Conservation (phyloP, 169 alveolate genomes). For the Eimeria sp. region DNA sequence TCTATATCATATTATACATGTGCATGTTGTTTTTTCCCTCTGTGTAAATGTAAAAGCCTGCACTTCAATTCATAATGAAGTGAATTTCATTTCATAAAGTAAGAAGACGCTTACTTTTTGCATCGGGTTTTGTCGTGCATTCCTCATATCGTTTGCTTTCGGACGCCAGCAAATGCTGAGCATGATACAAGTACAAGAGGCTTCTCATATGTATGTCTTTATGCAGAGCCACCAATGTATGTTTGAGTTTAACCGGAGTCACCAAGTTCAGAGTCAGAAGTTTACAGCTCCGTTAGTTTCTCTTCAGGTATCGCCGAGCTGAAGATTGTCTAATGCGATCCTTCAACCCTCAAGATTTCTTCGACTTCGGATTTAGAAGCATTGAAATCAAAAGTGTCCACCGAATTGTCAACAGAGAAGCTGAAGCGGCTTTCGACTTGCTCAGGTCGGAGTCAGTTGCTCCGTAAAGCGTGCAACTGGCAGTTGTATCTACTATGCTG, state of each 20-base stretch:
- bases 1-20: no score
- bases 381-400: conserved; percentile 40
- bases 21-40: no score
- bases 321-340: conserved; percentile 26
- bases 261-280: background rate
- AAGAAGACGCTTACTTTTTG: no score
- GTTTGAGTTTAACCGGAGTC: background rate
- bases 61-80: no score
- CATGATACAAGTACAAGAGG: background rate
- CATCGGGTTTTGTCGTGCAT: no score
- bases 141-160: background rate
- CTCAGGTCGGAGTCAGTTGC: background rate
- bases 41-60: no score
- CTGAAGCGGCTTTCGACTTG: conserved; percentile 66
- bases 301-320: conserved; percentile 54
- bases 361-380: conserved; percentile 47
- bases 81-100: no score
- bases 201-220: background rate
- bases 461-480: background rate
- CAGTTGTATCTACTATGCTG: background rate
- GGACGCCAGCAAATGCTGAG: background rate
- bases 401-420: conserved; percentile 58
- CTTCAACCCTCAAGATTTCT: conserved; percentile 1
- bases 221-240: background rate
- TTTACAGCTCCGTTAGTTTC: background rate